Evolutionary conservation across 768 basidiomycete species (phyloP), one percentile per base, ranked within the genome.

Genomic region (Xerocomus brunneocitrinus): DNA sequence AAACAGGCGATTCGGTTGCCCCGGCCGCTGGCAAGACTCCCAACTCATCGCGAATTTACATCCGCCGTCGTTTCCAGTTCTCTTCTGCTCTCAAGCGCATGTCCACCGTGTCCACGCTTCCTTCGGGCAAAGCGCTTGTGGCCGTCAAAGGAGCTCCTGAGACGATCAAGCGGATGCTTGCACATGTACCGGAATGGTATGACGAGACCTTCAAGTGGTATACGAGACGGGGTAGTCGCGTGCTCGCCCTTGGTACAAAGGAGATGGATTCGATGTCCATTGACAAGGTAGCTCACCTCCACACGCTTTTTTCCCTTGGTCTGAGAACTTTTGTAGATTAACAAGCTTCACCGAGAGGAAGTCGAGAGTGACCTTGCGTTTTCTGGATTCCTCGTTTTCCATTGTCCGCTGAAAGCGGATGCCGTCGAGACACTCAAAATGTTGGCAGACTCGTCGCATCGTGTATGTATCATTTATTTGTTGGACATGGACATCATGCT

Each of bases 321-420:
- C 28, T 50, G 9, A 52, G 14, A 12, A 10, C 2, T 4, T 31
- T 7, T 24, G 14, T 59, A 95, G 92, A 90, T 98, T 64, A 94
- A 94, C 68, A 91, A 89, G 60, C 70, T 98, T n/a, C 72, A 83
- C 36, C 79, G 97, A 43, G 85, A 91, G 38, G 71, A 82, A 30
- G 89, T 91, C 9, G 97, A 99, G 71, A 83, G 82, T 54, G 67
- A 73, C 1, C 77, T 99, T 43, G 73, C 67, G 3, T 99, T 99
- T 63, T 92, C 83, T n/a, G 97, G 97, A 7, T 99, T 99, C 77
- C 76, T 99, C 55, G 93, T 99, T 22, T 99, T 99, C 83, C 95
- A 98, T 65, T 98, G 95, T 66, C 97, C 97, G 3, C 80, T 99
- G 58, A 99, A 99, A 71, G 71, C 82, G 14, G 97, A 99, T 67